Evolutionary conservation across 2,329 filamentous ascomycete species (phyloP).

Genomic region (Stagonosporopsis tanaceti): DNA sequence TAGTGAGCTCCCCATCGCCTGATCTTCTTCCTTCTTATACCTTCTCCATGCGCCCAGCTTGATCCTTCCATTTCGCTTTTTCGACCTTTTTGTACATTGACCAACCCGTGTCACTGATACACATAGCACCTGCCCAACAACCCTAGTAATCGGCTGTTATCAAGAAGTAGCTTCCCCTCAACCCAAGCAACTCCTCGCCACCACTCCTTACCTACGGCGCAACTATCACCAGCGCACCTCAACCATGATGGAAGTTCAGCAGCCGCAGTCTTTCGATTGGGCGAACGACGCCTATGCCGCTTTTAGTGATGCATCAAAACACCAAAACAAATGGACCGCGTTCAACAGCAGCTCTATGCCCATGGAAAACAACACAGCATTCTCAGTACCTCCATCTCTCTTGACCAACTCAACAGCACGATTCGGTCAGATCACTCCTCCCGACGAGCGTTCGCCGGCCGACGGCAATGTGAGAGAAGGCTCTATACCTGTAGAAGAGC

Average conservation of each 20-base stretch:
- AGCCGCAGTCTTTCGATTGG: conserved; percentile 36
- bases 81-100: not conserved
- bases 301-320: conserved; percentile 25
- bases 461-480: conserved; percentile 25
- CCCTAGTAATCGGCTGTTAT: not conserved
- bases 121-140: not conserved
- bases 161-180: not conserved
- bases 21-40: conserved; percentile 3
- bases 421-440: conserved; percentile 48
- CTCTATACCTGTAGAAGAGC: conserved; percentile 42
- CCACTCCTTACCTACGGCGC: not conserved
- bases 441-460: conserved; percentile 45
- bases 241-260: conserved; percentile 33
- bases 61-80: not conserved
- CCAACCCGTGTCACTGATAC: too few species aligned
- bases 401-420: conserved; percentile 41
- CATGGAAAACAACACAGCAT: conserved; percentile 20
- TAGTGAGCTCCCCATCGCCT: not conserved
- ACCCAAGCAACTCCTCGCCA: not conserved
- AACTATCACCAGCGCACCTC: not conserved
- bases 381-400: conserved; percentile 41
- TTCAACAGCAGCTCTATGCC: conserved; percentile 22
- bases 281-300: conserved; percentile 38
- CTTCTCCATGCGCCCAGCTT: not conserved
- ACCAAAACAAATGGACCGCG: conserved; percentile 35